Base-by-base conservation (phyloP, 2,329 filamentous ascomycete genomes). In the Hansfordia pulvinata region DNA sequence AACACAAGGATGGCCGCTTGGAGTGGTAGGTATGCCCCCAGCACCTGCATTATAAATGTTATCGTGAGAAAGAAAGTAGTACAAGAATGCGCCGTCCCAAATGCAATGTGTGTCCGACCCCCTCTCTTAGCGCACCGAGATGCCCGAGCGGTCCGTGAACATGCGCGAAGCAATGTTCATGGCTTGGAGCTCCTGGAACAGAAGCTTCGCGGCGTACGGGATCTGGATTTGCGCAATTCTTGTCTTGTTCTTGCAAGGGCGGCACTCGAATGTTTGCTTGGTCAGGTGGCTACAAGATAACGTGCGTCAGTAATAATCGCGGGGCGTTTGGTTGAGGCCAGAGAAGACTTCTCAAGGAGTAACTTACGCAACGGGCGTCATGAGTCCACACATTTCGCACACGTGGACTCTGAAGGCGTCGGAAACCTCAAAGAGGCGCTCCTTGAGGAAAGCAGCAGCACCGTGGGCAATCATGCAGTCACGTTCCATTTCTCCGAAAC, bases 391-490 rank as follows among this genome's bases (percentile, higher is more conserved):
- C 46, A 96, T 92, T 57, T 98, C 90, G 60, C 90, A 98, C 46
- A 98, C 80, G 56, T 98, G 90, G 32, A 98, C 90, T 53, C 86
- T 71, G 69, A 96, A 98, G 19, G 90, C 88, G 60, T 98, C 90
- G 28, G 84, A 93, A 26, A 98, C 90, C 52, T 96, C 88, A 46
- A 98, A 94, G 31, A 98, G 60, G 45, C 90, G 75, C 64, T 98
- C 90, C 61, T 98, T 98, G 48, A 98, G 60, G 69, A 98, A 98
- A 2, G 86, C 79, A 29, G 84, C 88, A 4, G 92, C 90, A 50
- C 90, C 90, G 52, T 98, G 92, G n/a, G 92, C 85, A 62, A 98
- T 98, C 90, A 98, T 98, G 54, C 90, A 98, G 72, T 98, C 92
- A 62, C 92, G 88, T 59, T 98, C 92, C 90, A 98, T 98, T 66